A percentile compares a stretch with the other conserved stretches of the same genome.
Conservation (phyloP, 2,329 filamentous ascomycete species). For the Aspergillus thermomutatus region DNA sequence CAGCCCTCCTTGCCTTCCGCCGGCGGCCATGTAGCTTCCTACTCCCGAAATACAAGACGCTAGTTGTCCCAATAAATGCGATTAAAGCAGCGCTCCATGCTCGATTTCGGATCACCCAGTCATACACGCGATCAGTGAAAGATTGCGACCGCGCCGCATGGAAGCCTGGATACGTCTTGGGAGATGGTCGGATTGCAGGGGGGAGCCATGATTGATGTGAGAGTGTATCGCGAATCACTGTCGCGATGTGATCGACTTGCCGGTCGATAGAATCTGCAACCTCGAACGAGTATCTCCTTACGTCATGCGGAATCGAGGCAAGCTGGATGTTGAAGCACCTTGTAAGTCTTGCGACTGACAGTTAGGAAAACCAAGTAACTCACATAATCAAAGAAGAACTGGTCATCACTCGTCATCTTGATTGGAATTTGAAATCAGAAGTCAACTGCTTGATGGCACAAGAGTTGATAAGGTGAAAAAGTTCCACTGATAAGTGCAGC, state of each 20-base stretch:
- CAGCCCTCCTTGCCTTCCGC: conserved; percentile 72
- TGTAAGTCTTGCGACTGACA: conserved; percentile 10
- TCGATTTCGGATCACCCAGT: conserved; percentile 72
- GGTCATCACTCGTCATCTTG: conserved; percentile 74
- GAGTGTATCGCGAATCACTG: conserved; percentile 65
- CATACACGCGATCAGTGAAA: conserved; percentile 56
- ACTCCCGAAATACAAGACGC: conserved; percentile 57
- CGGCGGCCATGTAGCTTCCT: conserved; percentile 59
- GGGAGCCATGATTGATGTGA: conserved; percentile 71
- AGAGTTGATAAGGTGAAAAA: conserved; percentile 4
- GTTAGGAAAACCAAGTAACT: conserved; percentile 32
- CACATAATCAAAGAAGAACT: conserved; percentile 74
- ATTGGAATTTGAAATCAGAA: conserved; percentile 8
- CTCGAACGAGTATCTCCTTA: conserved; percentile 67
- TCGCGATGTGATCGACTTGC: conserved; percentile 73
- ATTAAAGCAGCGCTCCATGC: conserved; percentile 69
- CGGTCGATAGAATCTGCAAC: conserved; percentile 77
- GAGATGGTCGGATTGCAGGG: conserved; percentile 59
- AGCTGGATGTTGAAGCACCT: conserved; percentile 40
- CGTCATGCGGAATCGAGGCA: conserved; percentile 59
- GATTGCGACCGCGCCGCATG: conserved; percentile 35
- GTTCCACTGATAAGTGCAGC: neutral
- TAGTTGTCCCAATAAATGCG: conserved; percentile 65
- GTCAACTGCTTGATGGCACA: too few relatives aligned
- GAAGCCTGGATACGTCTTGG: conserved; percentile 20